Conservation (phyloP, 2,329 filamentous ascomycete species). For the Aspergillus sp. region DNA sequence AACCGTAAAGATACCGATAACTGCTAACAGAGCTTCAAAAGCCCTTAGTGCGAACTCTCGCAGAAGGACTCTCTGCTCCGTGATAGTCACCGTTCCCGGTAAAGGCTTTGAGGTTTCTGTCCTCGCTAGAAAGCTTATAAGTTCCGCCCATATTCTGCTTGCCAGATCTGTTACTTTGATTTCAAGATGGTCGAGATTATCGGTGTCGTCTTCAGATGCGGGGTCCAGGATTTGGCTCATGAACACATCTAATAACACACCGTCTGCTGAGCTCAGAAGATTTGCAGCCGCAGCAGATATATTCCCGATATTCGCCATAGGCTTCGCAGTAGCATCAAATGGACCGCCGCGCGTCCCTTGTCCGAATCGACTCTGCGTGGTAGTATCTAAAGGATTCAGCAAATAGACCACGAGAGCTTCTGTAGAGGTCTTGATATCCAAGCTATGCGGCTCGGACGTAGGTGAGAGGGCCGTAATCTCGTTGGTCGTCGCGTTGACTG, state of each 20-base stretch:
- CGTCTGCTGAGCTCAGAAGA: not conserved
- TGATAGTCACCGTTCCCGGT: not conserved
- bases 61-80: not conserved
- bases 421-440: constrained; percentile 1
- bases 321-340: not conserved
- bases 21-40: not conserved
- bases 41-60: not conserved
- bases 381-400: not conserved
- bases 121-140: not conserved
- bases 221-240: not conserved
- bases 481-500: not conserved
- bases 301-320: not conserved
- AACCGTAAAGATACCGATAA: not conserved
- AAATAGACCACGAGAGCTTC: not conserved
- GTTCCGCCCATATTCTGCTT: not conserved
- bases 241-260: not conserved
- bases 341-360: not conserved
- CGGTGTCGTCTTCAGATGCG: not conserved
- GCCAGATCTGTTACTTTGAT: not conserved
- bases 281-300: not conserved
- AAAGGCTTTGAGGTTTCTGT: not conserved
- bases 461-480: not conserved
- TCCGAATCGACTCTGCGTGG: not conserved
- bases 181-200: not conserved
- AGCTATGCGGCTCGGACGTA: not conserved